Evolutionary conservation across 2,329 filamentous ascomycete species (phyloP).

Genomic region (Chaetomium strumarium): DNA sequence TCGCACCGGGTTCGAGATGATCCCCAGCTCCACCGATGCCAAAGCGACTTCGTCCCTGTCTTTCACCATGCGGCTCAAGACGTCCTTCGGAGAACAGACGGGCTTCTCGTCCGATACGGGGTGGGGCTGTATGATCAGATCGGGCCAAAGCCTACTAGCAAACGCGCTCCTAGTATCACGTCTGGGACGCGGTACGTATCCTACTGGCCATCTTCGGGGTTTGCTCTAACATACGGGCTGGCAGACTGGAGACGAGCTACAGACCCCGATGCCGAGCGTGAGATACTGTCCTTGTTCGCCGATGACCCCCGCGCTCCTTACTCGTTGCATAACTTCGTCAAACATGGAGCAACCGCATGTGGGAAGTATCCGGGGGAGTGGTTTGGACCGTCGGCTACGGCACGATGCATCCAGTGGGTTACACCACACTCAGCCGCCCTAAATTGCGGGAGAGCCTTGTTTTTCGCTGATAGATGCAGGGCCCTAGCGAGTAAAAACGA

Average conservation of each 20-base stretch:
- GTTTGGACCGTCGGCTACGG: slow-evolving; percentile 97
- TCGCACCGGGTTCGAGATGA: slow-evolving; percentile 75
- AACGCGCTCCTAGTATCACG: slow-evolving; percentile 70
- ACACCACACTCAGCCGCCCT: background rate
- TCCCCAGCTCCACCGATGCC: slow-evolving; percentile 71
- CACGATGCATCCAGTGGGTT: slow-evolving; percentile 86
- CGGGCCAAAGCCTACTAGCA: slow-evolving; percentile 85
- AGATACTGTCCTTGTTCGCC: slow-evolving; percentile 74
- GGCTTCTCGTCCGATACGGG: slow-evolving; percentile 92
- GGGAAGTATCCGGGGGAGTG: slow-evolving; percentile 95
- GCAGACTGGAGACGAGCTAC: slow-evolving; percentile 68
- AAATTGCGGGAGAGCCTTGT: background rate
- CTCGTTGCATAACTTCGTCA: slow-evolving; percentile 91
- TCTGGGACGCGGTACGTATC: slow-evolving; percentile 66
- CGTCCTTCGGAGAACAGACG: slow-evolving; percentile 66
- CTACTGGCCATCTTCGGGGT: background rate
- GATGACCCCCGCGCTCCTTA: slow-evolving; percentile 83
- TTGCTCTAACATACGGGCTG: background rate
- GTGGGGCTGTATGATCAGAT: slow-evolving; percentile 98
- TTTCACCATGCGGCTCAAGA: slow-evolving; percentile 77
- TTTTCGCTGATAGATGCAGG: slow-evolving; percentile 39
- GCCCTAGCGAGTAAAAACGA: slow-evolving; percentile 65
- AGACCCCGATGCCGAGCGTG: slow-evolving; percentile 54
- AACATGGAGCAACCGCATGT: slow-evolving; percentile 78
- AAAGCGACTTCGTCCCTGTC: slow-evolving; percentile 68